Evolutionary conservation across 495 filamentous ascomycete genomes (phyloP), one percentile per base, ranked within the genome.

Genomic region (Pyrenopolyporus hunteri): DNA sequence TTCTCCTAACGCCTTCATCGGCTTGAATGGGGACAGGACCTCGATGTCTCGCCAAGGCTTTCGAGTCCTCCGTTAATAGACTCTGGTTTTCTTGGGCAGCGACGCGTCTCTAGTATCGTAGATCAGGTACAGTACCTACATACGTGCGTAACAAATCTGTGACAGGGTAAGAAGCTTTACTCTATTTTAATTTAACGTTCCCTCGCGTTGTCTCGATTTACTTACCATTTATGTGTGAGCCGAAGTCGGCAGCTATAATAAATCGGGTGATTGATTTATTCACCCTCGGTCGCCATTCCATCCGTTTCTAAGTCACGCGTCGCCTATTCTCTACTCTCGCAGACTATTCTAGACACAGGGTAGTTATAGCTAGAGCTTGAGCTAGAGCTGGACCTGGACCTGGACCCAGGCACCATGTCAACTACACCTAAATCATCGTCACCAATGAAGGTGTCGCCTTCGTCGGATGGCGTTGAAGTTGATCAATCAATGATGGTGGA

Each of bases 401-500:
- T n/a, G n/a, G n/a, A n/a, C n/a, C n/a, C n/a, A n/a, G 26, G n/a
- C 22, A 46, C 17, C 45, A 71, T 71, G 69, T 71, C 69, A 22
- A 66, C 66, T 10, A 71, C 69, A 35, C 69, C 69, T 20, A 62
- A 60, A 28, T 64, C 66, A 20, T 20, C 31, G 11, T 69, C 69
- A 1, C 69, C 69, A 7, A 33, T 39, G 39, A 58, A 69, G 29
- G 20, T n/a, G 14, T 55, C 65, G 11, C 40, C 44, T 33, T 53
- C 62, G 1, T 60, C 65, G 16, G 50, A 71, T 28, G 63, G 57
- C n/a, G 6, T 49, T 6, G 26, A 43, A 17, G 43, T 45, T 33
- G 60, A 69, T 52, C 69, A 71, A 31, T 71, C 69, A 10, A 69
- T 71, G 69, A 65, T 71, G 69, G 69, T 71, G 25, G 69, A 71